phyloP scores from a whole-genome alignment of 2,329 filamentous ascomycete species.

The Gaeumannomyces sp. region DNA sequence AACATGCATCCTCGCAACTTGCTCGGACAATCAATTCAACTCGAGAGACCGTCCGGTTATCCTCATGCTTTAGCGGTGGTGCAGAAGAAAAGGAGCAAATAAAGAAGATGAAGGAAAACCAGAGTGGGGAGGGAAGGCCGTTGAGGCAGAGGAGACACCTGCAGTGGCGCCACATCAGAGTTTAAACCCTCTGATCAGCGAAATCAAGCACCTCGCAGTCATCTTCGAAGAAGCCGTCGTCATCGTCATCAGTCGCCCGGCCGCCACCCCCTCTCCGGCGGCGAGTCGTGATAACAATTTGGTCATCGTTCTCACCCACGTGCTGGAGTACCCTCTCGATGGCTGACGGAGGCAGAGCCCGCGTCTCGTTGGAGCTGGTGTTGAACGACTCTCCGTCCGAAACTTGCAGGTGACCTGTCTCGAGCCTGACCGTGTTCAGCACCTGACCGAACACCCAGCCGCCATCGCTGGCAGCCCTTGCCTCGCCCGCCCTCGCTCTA shows the following conservation, averaged over 20 bases:
- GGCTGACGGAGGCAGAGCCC: conserved; percentile 55
- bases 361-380: conserved; percentile 45
- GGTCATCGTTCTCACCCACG: conserved; percentile 57
- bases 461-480: conserved; percentile 8
- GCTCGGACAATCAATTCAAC: neutral
- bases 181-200: conserved; percentile 61
- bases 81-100: conserved; percentile 5
- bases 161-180: neutral
- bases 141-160: neutral
- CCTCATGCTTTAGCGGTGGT: neutral
- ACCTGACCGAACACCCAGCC: conserved; percentile 57
- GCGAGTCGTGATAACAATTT: conserved; percentile 77
- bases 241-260: conserved; percentile 28
- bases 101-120: neutral
- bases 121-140: neutral
- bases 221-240: conserved; percentile 83
- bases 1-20: neutral
- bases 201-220: conserved; percentile 90
- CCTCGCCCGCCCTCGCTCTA: conserved; percentile 2
- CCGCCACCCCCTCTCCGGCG: conserved; percentile 55
- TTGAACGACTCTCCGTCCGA: conserved; percentile 46
- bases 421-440: conserved; percentile 44
- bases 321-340: conserved; percentile 57
- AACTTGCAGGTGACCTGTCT: conserved; percentile 40
- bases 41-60: neutral